A percentile compares a stretch with the other conserved stretches of the same genome.
These are phyloP conservation scores for Aspergillus pseudotamarii DNA, from an alignment of 2,329 filamentous ascomycete genomes.

Conservation along the genomic window DNA sequence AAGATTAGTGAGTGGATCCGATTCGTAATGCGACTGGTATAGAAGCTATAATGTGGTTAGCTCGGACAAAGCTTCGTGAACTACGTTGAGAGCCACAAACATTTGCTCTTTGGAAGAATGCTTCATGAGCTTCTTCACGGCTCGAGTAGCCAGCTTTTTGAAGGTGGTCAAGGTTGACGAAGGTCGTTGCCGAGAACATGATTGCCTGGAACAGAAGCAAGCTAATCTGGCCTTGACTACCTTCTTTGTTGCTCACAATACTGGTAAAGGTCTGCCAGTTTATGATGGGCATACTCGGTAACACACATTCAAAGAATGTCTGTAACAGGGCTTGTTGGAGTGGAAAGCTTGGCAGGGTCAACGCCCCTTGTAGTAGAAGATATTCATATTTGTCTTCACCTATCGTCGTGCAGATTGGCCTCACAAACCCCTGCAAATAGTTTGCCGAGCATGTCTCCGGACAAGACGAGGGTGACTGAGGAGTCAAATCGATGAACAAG, in stretches of 20 bases:
- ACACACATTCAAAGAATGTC: slow-evolving; percentile 2
- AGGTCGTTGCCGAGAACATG: not conserved
- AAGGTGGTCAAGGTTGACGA: not conserved
- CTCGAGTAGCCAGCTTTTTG: not conserved
- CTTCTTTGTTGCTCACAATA: not conserved
- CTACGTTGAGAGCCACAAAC: not conserved
- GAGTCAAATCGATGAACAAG: not conserved
- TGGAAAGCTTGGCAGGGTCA: not conserved
- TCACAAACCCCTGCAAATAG: not conserved
- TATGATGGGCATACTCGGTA: not conserved
- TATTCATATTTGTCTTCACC: not conserved
- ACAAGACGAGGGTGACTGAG: not conserved
- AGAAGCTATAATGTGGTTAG: slow-evolving; percentile 1
- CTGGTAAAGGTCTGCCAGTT: not conserved
- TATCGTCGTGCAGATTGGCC: not conserved
- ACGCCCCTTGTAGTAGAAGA: not conserved
- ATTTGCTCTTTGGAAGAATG: not conserved
- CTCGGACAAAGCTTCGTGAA: not conserved
- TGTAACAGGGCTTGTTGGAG: not conserved
- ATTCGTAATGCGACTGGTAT: slow-evolving; percentile 1
- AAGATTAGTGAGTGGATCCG: not conserved
- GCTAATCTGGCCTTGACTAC: slow-evolving; percentile 1
- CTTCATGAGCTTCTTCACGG: not conserved
- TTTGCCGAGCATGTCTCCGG: not conserved
- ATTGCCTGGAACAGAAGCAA: slow-evolving; percentile 1